phyloP scores from a whole-genome alignment of 192 early-diverging fungal genomes.

The Lobulomyces angularis region DNA sequence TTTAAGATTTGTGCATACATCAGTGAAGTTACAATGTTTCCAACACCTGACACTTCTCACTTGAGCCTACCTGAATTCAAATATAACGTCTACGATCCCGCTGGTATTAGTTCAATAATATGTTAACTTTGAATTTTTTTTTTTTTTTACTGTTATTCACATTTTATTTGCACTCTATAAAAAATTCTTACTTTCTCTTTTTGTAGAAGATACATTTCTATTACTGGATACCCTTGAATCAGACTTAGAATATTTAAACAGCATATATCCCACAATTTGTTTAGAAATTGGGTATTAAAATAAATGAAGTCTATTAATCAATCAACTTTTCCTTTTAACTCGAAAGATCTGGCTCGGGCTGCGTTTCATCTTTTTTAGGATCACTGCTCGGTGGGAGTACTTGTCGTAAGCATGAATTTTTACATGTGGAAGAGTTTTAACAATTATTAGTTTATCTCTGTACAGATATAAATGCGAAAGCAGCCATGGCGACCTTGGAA shows the following conservation, averaged over 20 bases:
- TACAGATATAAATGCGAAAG: slow-evolving; percentile 76
- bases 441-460: slow-evolving; percentile 34
- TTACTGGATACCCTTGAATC: slow-evolving; percentile 83
- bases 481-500: slow-evolving; percentile 47
- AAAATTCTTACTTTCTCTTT: too few species aligned
- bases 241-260: slow-evolving; percentile 42
- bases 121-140: not conserved
- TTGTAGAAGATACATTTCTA: slow-evolving; percentile 82
- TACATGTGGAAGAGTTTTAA: not conserved
- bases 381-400: slow-evolving; percentile 26
- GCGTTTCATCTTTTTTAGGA: slow-evolving; percentile 69
- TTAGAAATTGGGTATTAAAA: slow-evolving; percentile 69
- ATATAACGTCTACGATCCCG: slow-evolving; percentile 83
- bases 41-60: too few species aligned
- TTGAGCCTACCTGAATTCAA: too few species aligned
- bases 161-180: not conserved
- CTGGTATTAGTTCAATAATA: slow-evolving; percentile 31
- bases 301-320: not conserved
- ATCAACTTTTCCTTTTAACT: not conserved
- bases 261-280: slow-evolving; percentile 47
- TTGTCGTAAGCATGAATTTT: slow-evolving; percentile 19
- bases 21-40: too few species aligned
- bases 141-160: not conserved
- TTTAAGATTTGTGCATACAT: too few species aligned
- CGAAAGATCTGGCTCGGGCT: slow-evolving; percentile 66